phyloP scores from a whole-genome alignment of 352 stramenopile species.

The Phytopythium chamaehyphon region DNA sequence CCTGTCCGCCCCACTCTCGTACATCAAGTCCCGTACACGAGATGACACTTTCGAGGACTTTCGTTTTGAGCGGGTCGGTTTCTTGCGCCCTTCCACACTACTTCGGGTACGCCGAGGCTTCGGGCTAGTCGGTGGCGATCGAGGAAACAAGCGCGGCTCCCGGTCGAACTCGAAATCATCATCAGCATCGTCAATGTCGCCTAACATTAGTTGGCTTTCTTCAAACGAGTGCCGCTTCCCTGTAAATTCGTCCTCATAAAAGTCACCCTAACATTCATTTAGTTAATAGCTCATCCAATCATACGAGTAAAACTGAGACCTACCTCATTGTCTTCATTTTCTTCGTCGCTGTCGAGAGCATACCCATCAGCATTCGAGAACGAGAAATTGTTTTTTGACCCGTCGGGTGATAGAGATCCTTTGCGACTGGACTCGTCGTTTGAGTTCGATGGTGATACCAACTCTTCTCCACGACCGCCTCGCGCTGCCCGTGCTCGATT shows the following conservation, averaged over 20 bases:
- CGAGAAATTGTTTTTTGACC: conserved; percentile 36
- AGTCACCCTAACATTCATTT: conserved; percentile 41
- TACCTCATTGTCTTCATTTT: conserved; percentile 84
- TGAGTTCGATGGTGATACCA: conserved; percentile 65
- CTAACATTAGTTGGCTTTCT: conserved; percentile 45
- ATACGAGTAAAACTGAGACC: not conserved
- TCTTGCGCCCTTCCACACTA: conserved; percentile 37
- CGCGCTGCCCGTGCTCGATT: conserved; percentile 67
- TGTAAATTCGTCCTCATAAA: conserved; percentile 72
- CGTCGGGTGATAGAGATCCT: conserved; percentile 60
- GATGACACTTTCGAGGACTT: conserved; percentile 44
- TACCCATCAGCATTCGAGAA: conserved; percentile 64
- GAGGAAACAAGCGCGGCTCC: conserved; percentile 37
- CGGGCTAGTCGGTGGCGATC: conserved; percentile 51
- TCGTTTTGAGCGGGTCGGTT: conserved; percentile 49
- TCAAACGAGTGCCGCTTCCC: conserved; percentile 75
- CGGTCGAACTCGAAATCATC: conserved; percentile 89
- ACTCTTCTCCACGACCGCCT: conserved; percentile 50
- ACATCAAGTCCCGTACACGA: conserved; percentile 53
- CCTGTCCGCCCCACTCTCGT: conserved; percentile 81
- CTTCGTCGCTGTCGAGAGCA: conserved; percentile 78
- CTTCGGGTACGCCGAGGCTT: conserved; percentile 39
- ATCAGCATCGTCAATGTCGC: conserved; percentile 75
- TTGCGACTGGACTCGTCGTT: conserved; percentile 74
- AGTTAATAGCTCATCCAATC: not conserved